Evolutionary conservation across 2,329 filamentous ascomycete species (phyloP), one percentile per base, ranked within the genome.

Genomic region (Paramyrothecium sp.): DNA sequence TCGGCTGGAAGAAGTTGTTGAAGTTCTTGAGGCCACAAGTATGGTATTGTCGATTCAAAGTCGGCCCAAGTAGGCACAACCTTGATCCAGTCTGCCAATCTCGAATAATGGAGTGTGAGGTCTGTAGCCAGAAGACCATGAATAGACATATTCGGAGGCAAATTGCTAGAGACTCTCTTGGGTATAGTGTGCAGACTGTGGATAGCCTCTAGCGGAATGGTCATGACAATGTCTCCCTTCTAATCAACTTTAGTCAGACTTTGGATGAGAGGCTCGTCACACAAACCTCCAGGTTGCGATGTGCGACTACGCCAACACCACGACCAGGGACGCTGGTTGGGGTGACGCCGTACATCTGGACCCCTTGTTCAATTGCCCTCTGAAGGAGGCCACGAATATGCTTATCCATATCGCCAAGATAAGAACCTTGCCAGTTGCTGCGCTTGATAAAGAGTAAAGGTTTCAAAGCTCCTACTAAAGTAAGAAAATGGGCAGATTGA

Each of bases 121-220:
- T 88, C 85, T 1, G 88, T 83, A 12, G 91, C 90, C 2, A 96
- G 76, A 20, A 91, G 81, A 7, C 87, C 89, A 60, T 96, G 91
- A 13, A 90, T 81, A 1, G 86, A 83, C 47, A 84, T 81, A 56
- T 79, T 77, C 0, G 82, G 78, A 3, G 0, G 81, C 81, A 89
- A 78, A 34, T 76, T 78, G 19, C 75, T 69, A 23, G 78, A 73
- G 53, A 92, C 81, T 1, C 73, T 61, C 41, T 78, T 74, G 8
- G 86, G 82, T 12, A 90, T 77, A 0, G 82, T 82, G 30, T 87
- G 79, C 34, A 86, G 76, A 26, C 87, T 89, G 54, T 91, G 78
- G 49, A 96, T 83, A 26, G 84, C 80, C 53, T 75, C 74, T 48
- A 81, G 79, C 16, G 89, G 90, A 0, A 95, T 84, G 54, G 81